Evolutionary conservation across 306 rosid genomes (phyloP).

Genomic region (Fagus crenata): DNA sequence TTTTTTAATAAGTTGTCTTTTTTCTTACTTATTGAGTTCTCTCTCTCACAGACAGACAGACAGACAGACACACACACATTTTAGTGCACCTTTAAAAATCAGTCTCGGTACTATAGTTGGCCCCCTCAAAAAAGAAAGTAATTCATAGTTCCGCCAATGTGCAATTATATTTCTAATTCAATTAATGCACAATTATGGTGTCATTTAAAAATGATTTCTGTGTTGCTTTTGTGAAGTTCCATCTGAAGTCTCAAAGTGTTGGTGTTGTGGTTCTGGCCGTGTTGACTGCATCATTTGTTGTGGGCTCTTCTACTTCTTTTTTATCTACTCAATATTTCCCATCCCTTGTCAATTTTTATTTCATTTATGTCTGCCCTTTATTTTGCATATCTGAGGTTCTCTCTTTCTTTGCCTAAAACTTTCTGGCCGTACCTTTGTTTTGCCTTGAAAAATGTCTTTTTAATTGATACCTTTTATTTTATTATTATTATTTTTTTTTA

Average conservation of each 20-base stretch:
- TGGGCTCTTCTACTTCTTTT: neutral
- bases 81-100: no score
- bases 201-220: neutral
- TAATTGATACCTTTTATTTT: no score
- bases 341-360: neutral
- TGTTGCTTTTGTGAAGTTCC: neutral
- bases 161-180: neutral
- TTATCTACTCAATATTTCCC: neutral
- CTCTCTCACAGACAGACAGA: no score
- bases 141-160: no score
- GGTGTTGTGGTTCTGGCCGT: slow-evolving; percentile 8
- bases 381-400: neutral
- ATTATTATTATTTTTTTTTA: no score
- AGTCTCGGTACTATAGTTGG: no score
- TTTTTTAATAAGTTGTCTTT: no score
- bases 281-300: neutral
- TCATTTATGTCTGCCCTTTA: neutral
- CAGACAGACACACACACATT: no score
- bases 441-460: neutral
- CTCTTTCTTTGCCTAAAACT: neutral
- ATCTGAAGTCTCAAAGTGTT: neutral
- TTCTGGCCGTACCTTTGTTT: neutral
- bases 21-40: no score
- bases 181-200: neutral
- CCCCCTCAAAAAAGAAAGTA: no score